A percentile compares a stretch with the other conserved stretches of the same genome.
phyloP scores from a whole-genome alignment of 192 early-diverging fungal species.

The Coemansia sp. region DNA sequence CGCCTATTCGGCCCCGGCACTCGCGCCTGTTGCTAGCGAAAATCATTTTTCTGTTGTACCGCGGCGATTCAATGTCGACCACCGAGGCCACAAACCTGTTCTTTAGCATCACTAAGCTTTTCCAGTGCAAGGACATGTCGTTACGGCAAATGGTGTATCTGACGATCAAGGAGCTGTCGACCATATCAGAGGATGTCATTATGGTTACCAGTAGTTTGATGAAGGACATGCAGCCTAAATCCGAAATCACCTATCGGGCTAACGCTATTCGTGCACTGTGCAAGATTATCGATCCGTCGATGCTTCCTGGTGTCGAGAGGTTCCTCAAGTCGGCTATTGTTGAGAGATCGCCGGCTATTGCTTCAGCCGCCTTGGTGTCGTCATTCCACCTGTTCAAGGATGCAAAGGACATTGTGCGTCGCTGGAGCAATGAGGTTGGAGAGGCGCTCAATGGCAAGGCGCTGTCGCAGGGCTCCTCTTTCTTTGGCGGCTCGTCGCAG shows the following conservation, averaged over 20 bases:
- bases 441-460: constrained; percentile 89
- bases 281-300: constrained; percentile 94
- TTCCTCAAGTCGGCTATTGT: constrained; percentile 96
- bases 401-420: constrained; percentile 87
- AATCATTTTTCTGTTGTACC: constrained; percentile 88
- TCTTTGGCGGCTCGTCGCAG: constrained; percentile 38
- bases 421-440: constrained; percentile 97
- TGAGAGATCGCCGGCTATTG: constrained; percentile 85
- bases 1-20: constrained; percentile 92
- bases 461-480: constrained; percentile 47
- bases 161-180: constrained; percentile 93
- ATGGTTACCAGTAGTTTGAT: constrained; percentile 95
- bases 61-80: constrained; percentile 84
- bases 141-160: constrained; percentile 97
- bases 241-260: constrained; percentile 88
- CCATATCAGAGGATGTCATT: constrained; percentile 92
- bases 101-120: constrained; percentile 96
- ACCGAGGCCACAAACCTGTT: constrained; percentile 97
- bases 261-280: constrained; percentile 95
- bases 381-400: constrained; percentile 78
- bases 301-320: constrained; percentile 94
- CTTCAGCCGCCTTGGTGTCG: constrained; percentile 89
- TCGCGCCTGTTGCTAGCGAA: constrained; percentile 90
- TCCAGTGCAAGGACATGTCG: constrained; percentile 90
- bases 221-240: constrained; percentile 94